Evolutionary conservation across 306 rosid species (phyloP), one percentile per base, ranked within the genome.

Genomic region (Corylus heterophylla): DNA sequence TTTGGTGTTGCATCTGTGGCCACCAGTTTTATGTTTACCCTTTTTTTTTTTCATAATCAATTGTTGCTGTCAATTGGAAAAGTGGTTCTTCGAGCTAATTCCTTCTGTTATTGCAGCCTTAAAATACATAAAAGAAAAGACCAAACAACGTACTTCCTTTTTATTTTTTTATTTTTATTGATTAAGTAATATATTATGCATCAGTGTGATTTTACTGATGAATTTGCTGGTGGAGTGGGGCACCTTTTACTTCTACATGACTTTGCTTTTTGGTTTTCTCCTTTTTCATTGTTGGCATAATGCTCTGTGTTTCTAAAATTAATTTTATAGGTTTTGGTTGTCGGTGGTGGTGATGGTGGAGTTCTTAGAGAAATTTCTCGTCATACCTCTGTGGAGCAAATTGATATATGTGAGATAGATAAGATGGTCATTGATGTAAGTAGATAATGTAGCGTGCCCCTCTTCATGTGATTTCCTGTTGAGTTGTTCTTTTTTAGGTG

Each of bases 341-440:
- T 95, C 79, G 99, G 98, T n/a, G 99, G 99, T 9, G 99, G 99
- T 73, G 99, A 95, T 83, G 99, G 99, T 25, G 98, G 97, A 37
- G 97, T 95, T 79, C 89, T 95, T 8, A 90, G 98, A 88, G 99
- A 95, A 88, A 80, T 95, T 74, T 83, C 92, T 72, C 93, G 99
- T 31, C 99, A 95, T 75, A 82, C 86, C 72, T 95, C 98, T 14
- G 93, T 95, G 75, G 91, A 93, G 86, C 92, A 84, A 81, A 93
- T 95, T 78, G 98, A 95, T 81, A 95, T 95, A 69, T 95, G 99
- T 69, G 99, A 95, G 94, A 95, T 95, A 70, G 99, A 95, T 88
- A 78, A 93, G 88, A 91, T 95, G 98, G 99, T 95, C 77, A 90
- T 95, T 81, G 97, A 95, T 82, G 99, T 95, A 88, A 86, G 98